Percentiles rank a stretch among this genome's conserved stretches.
These are phyloP conservation scores for Macrocybe sp. DNA, from an alignment of 1,284 basidiomycete species.

Conservation along the genomic window DNA sequence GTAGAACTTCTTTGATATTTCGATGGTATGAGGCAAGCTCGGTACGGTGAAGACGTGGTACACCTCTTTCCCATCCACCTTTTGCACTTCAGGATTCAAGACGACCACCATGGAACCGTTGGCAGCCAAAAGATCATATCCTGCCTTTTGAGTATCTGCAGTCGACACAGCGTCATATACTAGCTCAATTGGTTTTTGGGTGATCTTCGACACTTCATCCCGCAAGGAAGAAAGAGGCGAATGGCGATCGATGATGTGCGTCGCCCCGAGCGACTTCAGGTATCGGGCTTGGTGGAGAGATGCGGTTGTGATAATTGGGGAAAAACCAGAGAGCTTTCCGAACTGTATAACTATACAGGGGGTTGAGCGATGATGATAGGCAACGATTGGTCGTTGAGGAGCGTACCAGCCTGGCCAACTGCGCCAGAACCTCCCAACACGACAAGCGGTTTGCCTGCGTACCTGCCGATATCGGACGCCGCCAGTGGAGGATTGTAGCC, in stretches of 20 bases:
- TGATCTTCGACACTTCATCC: constrained; percentile 21
- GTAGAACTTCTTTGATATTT: constrained; percentile 21
- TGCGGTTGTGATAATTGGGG: constrained; percentile 7
- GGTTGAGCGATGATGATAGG: background rate
- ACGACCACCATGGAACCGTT: constrained; percentile 14
- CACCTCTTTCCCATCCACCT: constrained; percentile 19
- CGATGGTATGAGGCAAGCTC: constrained; percentile 8
- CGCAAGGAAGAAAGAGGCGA: constrained; percentile 21
- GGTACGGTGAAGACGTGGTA: constrained; percentile 21
- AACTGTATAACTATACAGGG: constrained; percentile 42
- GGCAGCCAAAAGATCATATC: constrained; percentile 21
- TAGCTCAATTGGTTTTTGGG: constrained; percentile 25
- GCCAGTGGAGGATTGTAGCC: constrained; percentile 25
- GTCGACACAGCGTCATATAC: constrained; percentile 35
- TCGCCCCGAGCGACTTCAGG: constrained; percentile 48
- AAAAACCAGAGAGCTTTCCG: constrained; percentile 46
- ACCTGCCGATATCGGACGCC: constrained; percentile 30
- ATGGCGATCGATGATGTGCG: constrained; percentile 42
- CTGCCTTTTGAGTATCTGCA: constrained; percentile 23
- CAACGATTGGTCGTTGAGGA: too few relatives aligned
- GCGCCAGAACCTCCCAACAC: constrained; percentile 33
- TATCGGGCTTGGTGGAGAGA: constrained; percentile 29
- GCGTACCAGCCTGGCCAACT: constrained; percentile 32
- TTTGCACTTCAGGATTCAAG: constrained; percentile 1
- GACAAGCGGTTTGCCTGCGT: constrained; percentile 27